Evolutionary conservation across 495 filamentous ascomycete species (phyloP).

Genomic region (Annulohypoxylon bovei): DNA sequence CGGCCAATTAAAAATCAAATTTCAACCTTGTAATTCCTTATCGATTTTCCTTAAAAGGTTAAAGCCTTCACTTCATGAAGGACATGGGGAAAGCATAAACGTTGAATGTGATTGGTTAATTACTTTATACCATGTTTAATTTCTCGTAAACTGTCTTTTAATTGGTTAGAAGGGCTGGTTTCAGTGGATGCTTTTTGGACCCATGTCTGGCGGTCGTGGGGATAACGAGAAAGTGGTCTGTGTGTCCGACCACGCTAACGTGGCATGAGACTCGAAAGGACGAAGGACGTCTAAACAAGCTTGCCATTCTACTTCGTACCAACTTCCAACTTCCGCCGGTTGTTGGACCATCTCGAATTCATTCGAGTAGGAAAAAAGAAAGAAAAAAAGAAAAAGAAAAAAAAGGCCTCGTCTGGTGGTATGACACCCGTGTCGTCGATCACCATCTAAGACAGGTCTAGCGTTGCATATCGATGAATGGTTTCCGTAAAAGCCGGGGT

Average conservation of each 20-base stretch:
- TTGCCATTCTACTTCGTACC: constrained; percentile 4
- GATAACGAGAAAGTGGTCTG: constrained; percentile 1
- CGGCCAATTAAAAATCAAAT: no score
- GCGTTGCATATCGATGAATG: constrained; percentile 28
- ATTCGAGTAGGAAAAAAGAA: neutral
- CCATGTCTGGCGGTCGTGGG: no score
- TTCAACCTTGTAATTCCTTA: no score
- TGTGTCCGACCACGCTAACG: constrained; percentile 13
- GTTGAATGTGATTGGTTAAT: no score
- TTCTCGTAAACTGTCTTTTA: no score
- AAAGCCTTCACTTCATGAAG: no score
- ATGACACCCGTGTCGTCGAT: constrained; percentile 37
- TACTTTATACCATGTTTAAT: no score
- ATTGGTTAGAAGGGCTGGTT: no score
- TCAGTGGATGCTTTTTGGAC: no score
- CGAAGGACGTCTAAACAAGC: constrained; percentile 23
- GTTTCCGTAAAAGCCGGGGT: constrained; percentile 38
- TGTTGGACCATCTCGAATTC: constrained; percentile 12
- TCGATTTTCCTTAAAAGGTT: no score
- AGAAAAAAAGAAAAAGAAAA: constrained; percentile 1
- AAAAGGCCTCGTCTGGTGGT: constrained; percentile 36
- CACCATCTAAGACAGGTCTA: constrained; percentile 38
- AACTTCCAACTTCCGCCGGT: constrained; percentile 16
- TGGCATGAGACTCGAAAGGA: neutral
- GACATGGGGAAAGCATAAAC: no score